phyloP scores from a whole-genome alignment of 352 stramenopile species.

The Phytopythium oedochilum region DNA sequence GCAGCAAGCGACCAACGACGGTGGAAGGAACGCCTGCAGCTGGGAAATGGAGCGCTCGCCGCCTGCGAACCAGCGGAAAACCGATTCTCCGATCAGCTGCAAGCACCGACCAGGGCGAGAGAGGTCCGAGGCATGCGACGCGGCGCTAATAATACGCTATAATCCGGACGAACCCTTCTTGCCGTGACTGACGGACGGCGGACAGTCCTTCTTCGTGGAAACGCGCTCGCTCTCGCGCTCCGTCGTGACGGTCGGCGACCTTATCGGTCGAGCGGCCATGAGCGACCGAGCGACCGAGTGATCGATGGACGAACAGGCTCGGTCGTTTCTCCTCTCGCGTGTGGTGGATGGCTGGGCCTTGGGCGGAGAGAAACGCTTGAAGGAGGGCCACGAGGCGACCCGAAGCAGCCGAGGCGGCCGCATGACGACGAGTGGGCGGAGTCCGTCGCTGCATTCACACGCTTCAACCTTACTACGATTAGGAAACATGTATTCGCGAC shows the following conservation, averaged over 20 bases:
- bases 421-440: too few species aligned
- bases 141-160: neutral
- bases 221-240: too few species aligned
- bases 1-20: neutral
- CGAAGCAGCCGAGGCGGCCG: neutral
- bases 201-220: too few species aligned
- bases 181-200: neutral
- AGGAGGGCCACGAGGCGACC: neutral
- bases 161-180: too few species aligned
- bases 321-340: neutral
- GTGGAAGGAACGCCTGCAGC: neutral
- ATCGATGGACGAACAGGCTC: too few species aligned
- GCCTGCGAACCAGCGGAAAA: neutral
- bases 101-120: too few species aligned
- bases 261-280: too few species aligned
- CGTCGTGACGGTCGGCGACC: too few species aligned
- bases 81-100: neutral
- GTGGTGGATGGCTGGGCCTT: neutral
- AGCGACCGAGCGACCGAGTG: too few species aligned
- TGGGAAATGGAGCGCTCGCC: neutral
- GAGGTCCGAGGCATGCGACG: too few species aligned
- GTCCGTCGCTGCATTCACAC: neutral
- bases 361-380: neutral
- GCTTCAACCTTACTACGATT: neutral
- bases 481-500: constrained; percentile 1